Evolutionary conservation across 202 grass and related monocot genomes (phyloP), one percentile per base, ranked within the genome.

Genomic region (Dendrocalamus latiflorus): DNA sequence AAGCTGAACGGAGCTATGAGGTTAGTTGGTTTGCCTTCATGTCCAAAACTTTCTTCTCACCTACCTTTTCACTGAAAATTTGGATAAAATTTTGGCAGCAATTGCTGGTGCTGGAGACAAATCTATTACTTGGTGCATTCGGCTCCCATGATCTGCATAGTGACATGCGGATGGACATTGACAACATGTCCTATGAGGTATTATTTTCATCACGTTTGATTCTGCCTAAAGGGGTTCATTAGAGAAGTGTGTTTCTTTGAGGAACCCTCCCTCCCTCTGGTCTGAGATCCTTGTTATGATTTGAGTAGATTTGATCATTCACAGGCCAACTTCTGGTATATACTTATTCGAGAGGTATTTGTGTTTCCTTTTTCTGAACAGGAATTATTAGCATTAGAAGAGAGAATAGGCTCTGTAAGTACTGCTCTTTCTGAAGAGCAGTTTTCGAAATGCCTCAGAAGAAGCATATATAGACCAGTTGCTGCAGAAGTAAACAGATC

Each of bases 321-420:
- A 22, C 58, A 20, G 20, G 14, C 22, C 48, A 54, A 59, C 8
- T 25, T 59, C 7, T 39, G 33, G 48, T 59, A 50, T 81, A 8
- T 81, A 76, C 75, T 62, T 48, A 22, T 69, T 33, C 10, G 18
- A 42, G 55, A 15, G 36, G 15, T 50, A 38, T 37, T 20, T 76
- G 14, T 49, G 8, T 44, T 48, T 73, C 24, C 43, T 63, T 76
- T 0, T 70, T 68, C 41, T 89, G 15, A 83, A 88, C 86, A 97
- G 95, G 95, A 97, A 65, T 72, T 97, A 47, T 65, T 97, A 86
- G 92, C 86, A 42, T 76, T 94, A 68, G 92, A 86, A 68, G 95
- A 97, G 76, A 88, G 72, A 76, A 97, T 97, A 54, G 95, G 95
- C 6, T 94, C 79, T 8, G 95, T 97, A 45, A 93, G 87, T 86